Conservation (phyloP, 306 rosid genomes). For the Adenanthera pavonina region DNA sequence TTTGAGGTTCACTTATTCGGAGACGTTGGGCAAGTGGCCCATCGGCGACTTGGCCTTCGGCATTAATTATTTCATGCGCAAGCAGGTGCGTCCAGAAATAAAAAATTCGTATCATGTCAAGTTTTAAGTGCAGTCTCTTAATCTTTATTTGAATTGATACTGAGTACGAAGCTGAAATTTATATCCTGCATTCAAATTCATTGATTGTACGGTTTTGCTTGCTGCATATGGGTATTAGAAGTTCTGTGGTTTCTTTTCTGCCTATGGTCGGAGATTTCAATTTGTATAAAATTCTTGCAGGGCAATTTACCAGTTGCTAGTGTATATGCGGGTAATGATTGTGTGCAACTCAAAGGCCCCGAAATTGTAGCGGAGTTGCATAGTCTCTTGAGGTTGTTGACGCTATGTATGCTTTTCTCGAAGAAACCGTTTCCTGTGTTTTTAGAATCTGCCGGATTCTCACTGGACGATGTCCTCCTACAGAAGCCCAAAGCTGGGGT, state of each 20-base stretch:
- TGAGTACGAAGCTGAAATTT: neutral
- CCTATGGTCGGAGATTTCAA: slow-evolving; percentile 5
- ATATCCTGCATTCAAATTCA: neutral
- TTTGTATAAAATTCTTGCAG: slow-evolving; percentile 51
- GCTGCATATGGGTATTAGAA: neutral
- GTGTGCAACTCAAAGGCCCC: slow-evolving; percentile 75
- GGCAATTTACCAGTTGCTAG: slow-evolving; percentile 88
- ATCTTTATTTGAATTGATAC: neutral
- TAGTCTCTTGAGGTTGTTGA: slow-evolving; percentile 71
- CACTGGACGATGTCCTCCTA: slow-evolving; percentile 76
- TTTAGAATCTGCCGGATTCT: slow-evolving; percentile 84
- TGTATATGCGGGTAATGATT: slow-evolving; percentile 82
- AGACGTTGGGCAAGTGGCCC: slow-evolving; percentile 96
- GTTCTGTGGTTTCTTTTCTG: neutral
- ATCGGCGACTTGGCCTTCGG: slow-evolving; percentile 99
- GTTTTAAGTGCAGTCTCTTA: neutral
- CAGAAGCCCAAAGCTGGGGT: slow-evolving; percentile 99
- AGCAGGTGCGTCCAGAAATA: slow-evolving; percentile 63
- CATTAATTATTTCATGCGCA: slow-evolving; percentile 85
- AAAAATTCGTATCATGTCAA: neutral
- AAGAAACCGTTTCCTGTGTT: slow-evolving; percentile 93
- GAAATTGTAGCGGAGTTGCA: slow-evolving; percentile 75
- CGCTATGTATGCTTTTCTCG: slow-evolving; percentile 79
- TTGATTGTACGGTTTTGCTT: neutral
- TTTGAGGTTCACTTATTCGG: slow-evolving; percentile 83